Conservation (phyloP, 345 rosid species). For the Jatropha curcas region DNA sequence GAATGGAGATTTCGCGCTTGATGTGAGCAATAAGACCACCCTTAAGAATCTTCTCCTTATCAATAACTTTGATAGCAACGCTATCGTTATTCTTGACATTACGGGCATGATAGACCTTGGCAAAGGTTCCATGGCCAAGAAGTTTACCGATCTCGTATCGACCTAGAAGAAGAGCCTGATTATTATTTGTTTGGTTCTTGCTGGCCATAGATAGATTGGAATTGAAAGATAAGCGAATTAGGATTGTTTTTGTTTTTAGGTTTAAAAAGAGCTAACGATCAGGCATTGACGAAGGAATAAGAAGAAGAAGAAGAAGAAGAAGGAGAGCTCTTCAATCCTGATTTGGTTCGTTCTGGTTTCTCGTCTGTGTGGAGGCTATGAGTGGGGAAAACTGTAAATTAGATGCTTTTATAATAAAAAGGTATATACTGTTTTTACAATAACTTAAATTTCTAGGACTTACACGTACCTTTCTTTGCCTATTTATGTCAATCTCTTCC, state of each 20-base stretch:
- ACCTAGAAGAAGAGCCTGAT: conserved; percentile 22
- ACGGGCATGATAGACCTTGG: conserved; percentile 26
- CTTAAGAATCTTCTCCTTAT: conserved; percentile 28
- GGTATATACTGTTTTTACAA: background rate
- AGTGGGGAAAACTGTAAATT: conserved; percentile 4
- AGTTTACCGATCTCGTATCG: conserved; percentile 32
- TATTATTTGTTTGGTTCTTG: background rate
- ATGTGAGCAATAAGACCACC: conserved; percentile 28
- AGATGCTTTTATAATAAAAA: background rate
- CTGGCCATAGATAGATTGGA: conserved; percentile 1
- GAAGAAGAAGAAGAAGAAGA: background rate
- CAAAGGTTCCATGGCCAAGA: conserved; percentile 31
- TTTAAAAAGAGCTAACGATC: background rate
- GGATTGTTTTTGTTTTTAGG: background rate
- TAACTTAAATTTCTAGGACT: background rate
- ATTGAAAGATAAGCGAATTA: background rate
- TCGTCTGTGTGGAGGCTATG: background rate
- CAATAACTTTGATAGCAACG: conserved; percentile 30
- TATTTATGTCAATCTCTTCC: background rate
- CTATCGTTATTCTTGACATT: conserved; percentile 25
- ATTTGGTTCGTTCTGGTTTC: background rate
- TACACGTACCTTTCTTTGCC: background rate
- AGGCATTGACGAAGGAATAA: background rate
- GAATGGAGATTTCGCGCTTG: conserved; percentile 32
- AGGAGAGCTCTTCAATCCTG: background rate